A percentile compares a stretch with the other conserved stretches of the same genome.
These are phyloP conservation scores for Yamadazyma nakazawae DNA, from an alignment of 805 yeast genomes.

Conservation along the genomic window DNA sequence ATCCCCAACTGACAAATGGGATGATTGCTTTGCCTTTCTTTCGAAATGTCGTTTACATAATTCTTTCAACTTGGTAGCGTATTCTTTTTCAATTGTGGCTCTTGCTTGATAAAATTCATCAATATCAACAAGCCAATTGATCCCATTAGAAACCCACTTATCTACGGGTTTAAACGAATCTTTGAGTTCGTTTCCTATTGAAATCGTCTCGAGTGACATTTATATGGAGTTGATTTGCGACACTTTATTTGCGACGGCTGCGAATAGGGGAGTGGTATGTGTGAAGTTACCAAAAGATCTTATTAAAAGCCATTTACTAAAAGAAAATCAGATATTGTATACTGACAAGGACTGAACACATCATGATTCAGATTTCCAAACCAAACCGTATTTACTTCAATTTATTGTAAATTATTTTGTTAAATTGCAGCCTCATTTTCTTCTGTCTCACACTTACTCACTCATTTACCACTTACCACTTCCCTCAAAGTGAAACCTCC, in stretches of 20 bases:
- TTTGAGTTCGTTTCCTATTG: slow-evolving; percentile 70
- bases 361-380: no score
- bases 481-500: slow-evolving; percentile 4
- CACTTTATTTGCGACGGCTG: background rate
- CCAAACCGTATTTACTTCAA: no score
- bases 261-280: background rate
- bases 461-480: background rate
- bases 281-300: no score
- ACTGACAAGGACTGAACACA: no score
- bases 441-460: background rate
- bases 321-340: no score
- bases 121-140: slow-evolving; percentile 73
- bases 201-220: slow-evolving; percentile 23
- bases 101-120: slow-evolving; percentile 84
- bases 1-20: slow-evolving; percentile 82
- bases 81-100: slow-evolving; percentile 78
- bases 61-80: slow-evolving; percentile 61
- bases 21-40: slow-evolving; percentile 67
- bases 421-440: background rate
- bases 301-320: no score
- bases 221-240: background rate
- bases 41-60: slow-evolving; percentile 68
- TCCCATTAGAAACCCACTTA: slow-evolving; percentile 74
- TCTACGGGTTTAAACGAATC: slow-evolving; percentile 77
- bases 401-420: no score